Percentiles rank a stretch among this genome's conserved stretches.
Evolutionary conservation across 2,329 filamentous ascomycete genomes (phyloP).

Genomic region (Cladosporium oxysporum): DNA sequence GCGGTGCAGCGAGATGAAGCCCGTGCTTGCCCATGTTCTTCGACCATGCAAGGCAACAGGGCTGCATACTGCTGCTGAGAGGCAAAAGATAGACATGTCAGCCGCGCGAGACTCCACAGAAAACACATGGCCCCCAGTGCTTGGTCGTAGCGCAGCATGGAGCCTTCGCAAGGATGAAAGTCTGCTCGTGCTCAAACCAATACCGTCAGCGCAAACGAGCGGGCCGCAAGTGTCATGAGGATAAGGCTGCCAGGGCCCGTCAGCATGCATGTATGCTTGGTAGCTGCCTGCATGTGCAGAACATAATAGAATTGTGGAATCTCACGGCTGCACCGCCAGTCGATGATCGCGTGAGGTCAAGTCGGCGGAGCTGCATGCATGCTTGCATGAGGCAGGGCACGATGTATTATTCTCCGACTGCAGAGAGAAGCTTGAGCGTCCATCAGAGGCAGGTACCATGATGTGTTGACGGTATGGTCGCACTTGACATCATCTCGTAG

Average conservation of each 20-base stretch:
- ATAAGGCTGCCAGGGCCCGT: constrained; percentile 18
- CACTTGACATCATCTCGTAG: not conserved
- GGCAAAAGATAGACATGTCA: not conserved
- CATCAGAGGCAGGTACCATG: not conserved
- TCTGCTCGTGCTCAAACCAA: not conserved
- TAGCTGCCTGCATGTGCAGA: constrained; percentile 2
- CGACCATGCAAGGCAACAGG: not conserved
- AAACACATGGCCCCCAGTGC: not conserved
- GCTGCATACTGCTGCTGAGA: not conserved
- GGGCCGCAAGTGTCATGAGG: constrained; percentile 15
- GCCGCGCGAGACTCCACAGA: not conserved
- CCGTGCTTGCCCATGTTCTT: not conserved
- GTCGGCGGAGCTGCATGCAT: constrained; percentile 16
- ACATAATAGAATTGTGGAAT: not conserved
- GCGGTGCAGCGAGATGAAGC: constrained; percentile 4
- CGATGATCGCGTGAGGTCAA: constrained; percentile 1
- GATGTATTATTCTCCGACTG: constrained; percentile 15
- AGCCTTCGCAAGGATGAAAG: not conserved
- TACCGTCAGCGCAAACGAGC: constrained; percentile 3
- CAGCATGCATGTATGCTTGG: constrained; percentile 7
- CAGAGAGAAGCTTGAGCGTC: not conserved
- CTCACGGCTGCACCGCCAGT: constrained; percentile 10
- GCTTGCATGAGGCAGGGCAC: constrained; percentile 5
- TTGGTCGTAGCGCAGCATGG: not conserved
- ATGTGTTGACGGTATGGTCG: not conserved